Evolutionary conservation across 1,139 yeast genomes (phyloP).

Genomic region (Yamadazyma jaroonii): DNA sequence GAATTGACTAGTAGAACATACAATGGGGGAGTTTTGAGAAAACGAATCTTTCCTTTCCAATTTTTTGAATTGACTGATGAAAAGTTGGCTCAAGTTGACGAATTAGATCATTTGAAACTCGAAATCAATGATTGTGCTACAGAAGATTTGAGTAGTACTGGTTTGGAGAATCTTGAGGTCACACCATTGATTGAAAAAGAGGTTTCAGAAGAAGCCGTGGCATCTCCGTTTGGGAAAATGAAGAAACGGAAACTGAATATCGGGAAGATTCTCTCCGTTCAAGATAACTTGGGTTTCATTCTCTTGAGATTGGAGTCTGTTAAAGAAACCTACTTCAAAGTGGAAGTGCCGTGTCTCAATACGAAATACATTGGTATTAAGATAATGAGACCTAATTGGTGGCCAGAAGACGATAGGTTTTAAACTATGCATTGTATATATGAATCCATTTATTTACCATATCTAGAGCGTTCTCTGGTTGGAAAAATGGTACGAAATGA

Average conservation of each 20-base stretch:
- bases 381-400: conserved; percentile 62
- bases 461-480: conserved; percentile 67
- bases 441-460: conserved; percentile 77
- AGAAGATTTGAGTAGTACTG: conserved; percentile 18
- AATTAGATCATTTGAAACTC: conserved; percentile 14
- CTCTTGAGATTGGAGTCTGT: conserved; percentile 48
- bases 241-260: conserved; percentile 41
- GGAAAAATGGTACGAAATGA: conserved; percentile 78
- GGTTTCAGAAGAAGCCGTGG: conserved; percentile 3
- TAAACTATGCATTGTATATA: conserved; percentile 41
- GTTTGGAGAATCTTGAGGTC: conserved; percentile 24
- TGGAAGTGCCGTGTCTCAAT: conserved; percentile 23
- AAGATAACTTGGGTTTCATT: conserved; percentile 68
- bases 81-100: conserved; percentile 13
- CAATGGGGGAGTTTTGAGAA: conserved; percentile 78
- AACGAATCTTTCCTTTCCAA: conserved; percentile 74
- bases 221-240: conserved; percentile 15
- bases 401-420: conserved; percentile 41
- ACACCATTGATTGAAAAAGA: conserved; percentile 19
- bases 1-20: conserved; percentile 88
- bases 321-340: conserved; percentile 27
- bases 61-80: conserved; percentile 32
- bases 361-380: conserved; percentile 37
- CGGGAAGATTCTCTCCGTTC: conserved; percentile 57
- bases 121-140: conserved; percentile 18